phyloP scores from a whole-genome alignment of 768 basidiomycete species.

The Dendrothele bispora region DNA sequence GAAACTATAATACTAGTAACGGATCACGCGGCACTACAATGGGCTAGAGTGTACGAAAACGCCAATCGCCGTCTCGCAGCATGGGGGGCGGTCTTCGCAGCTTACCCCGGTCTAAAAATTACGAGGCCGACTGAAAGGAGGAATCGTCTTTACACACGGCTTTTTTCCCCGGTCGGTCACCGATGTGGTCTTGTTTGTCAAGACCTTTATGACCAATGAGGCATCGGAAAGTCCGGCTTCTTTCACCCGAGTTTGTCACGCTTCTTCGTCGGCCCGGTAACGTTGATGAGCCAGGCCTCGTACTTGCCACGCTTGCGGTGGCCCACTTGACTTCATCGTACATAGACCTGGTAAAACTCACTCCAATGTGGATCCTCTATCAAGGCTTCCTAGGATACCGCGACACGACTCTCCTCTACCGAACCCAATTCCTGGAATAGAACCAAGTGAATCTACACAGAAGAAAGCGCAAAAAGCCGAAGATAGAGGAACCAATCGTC shows the following conservation, averaged over 20 bases:
- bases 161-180: too few species aligned
- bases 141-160: too few species aligned
- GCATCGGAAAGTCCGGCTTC: too few species aligned
- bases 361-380: conserved; percentile 2
- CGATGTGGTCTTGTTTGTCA: too few species aligned
- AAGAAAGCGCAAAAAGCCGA: not conserved
- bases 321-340: too few species aligned
- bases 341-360: not conserved
- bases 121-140: too few species aligned
- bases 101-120: conserved; percentile 17
- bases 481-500: not conserved
- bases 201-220: too few species aligned
- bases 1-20: conserved; percentile 13
- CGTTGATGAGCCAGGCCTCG: too few species aligned
- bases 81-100: conserved; percentile 25
- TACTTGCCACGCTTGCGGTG: too few species aligned
- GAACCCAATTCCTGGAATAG: not conserved
- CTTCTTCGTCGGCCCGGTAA: too few species aligned
- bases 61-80: conserved; percentile 17
- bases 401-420: not conserved
- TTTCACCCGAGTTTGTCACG: too few species aligned
- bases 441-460: not conserved
- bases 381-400: conserved; percentile 5
- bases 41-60: conserved; percentile 16
- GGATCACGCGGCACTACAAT: conserved; percentile 16